Percentiles rank a stretch among this genome's conserved stretches.
Evolutionary conservation across 169 alveolate species (phyloP).

Genomic region (Perkinsus chesapeaki): DNA sequence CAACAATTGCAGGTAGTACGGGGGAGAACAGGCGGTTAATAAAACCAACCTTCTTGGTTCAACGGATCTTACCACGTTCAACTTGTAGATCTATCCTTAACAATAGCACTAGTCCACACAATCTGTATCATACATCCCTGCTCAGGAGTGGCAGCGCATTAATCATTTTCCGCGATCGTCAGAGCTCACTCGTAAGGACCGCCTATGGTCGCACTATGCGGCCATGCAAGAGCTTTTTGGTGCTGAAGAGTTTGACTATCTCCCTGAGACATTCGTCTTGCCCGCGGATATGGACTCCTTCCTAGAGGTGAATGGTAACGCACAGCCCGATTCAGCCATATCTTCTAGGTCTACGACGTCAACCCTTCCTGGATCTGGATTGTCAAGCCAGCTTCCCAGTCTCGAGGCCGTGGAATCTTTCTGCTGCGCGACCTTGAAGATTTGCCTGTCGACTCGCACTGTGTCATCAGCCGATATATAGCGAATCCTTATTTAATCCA

Average conservation of each 20-base stretch:
- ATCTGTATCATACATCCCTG: not conserved
- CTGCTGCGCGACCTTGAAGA: conserved; percentile 33
- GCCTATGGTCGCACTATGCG: conserved; percentile 29
- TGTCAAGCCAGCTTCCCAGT: conserved; percentile 37
- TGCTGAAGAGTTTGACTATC: conserved; percentile 28
- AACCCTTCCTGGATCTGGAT: conserved; percentile 33
- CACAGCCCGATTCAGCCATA: no score
- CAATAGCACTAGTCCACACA: no score
- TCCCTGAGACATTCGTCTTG: conserved; percentile 55
- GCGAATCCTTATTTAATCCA: conserved; percentile 36
- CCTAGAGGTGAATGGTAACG: not conserved
- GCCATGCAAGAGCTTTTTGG: conserved; percentile 50
- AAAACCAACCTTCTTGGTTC: no score
- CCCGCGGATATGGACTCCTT: conserved; percentile 46
- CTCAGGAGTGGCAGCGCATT: conserved; percentile 36
- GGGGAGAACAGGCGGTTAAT: not conserved
- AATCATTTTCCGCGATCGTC: conserved; percentile 40
- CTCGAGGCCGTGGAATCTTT: conserved; percentile 55
- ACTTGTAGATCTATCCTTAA: no score
- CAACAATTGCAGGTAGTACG: not conserved
- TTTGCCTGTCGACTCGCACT: conserved; percentile 30
- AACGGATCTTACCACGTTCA: no score
- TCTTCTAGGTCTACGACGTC: not conserved
- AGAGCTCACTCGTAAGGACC: conserved; percentile 52
- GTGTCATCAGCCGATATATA: conserved; percentile 48